Base-by-base conservation (phyloP, 2,329 filamentous ascomycete species). In the Calycina herbarum region DNA sequence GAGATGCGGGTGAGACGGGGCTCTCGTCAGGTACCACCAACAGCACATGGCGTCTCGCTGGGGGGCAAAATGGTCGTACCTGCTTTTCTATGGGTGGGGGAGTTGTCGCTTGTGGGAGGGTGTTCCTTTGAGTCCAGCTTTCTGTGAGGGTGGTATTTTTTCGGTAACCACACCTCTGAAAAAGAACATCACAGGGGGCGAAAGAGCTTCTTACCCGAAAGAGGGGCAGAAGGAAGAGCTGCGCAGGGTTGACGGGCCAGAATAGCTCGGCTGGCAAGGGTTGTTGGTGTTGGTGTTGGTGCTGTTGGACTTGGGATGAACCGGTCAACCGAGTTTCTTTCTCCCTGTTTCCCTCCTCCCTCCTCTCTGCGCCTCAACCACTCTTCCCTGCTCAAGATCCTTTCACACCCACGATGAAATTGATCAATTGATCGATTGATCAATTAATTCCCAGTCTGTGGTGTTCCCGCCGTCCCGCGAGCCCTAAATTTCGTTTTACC, bases 1-100 rank as follows among this genome's bases (percentile, higher is more conserved):
- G 10, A 51, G 45, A 51, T 51, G 45, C 45, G 45, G 45, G 45
- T 51, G 45, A 51, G 45, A 24, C n/a, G n/a, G 45, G n/a, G 42
- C 7, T 15, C 5, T 20, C 4, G n/a, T 51, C 45, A 51, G 45
- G 45, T 51, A 51, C 45, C 45, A 51, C 45, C 20, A 51, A 57
- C 54, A 57, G 27, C 54, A 57, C 54, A 57, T 57, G 54, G 54
- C 54, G 54, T 24, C 54, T 57, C 54, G 54, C 54, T 35, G 54
- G 3, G 54, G 7, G 8, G n/a, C 13, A 51, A 27, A 51, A 10
- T 8, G 20, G n/a, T 51, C 45, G 45, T 51, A 51, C 45, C 45
- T 51, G 45, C 20, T 24, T 27, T 51, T 51, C 7, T 10, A 10
- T 51, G n/a, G 20, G n/a, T 13, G 45, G 42, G 20, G 15, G 17